Conservation (phyloP, 2,329 filamentous ascomycete species). For the Lachnellula subtilissima region DNA sequence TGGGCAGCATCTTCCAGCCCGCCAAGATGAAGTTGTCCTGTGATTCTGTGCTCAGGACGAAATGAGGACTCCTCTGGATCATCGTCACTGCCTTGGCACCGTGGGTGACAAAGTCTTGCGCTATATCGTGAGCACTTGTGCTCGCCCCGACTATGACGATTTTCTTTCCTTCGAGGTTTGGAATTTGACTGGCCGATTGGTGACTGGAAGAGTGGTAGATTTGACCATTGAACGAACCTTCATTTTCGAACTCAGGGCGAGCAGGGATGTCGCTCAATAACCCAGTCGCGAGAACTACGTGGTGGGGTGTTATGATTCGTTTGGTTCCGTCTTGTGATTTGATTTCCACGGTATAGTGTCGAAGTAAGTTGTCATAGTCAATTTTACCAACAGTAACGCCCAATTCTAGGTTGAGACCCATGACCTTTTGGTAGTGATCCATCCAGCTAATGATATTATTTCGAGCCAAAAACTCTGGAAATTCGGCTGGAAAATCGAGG, state of each 20-base stretch:
- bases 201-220: constrained; percentile 42
- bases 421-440: constrained; percentile 42
- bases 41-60: background rate
- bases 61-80: background rate
- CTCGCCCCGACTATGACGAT: background rate
- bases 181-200: constrained; percentile 34
- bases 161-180: constrained; percentile 23
- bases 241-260: constrained; percentile 38
- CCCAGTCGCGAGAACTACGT: constrained; percentile 45
- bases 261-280: constrained; percentile 36
- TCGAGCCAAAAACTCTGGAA: constrained; percentile 40
- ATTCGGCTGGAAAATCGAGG: constrained; percentile 38
- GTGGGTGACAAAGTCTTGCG: background rate
- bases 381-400: constrained; percentile 36
- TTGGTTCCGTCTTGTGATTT: constrained; percentile 10
- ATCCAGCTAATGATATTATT: constrained; percentile 46
- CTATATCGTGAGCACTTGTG: background rate
- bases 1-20: background rate
- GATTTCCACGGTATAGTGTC: background rate
- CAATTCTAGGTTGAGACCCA: constrained; percentile 45
- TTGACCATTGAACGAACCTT: constrained; percentile 38
- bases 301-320: constrained; percentile 35
- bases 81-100: background rate
- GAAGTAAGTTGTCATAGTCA: background rate
- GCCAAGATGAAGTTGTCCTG: background rate